phyloP scores from a whole-genome alignment of 192 early-diverging fungal species.

The Coemansia sp. region DNA sequence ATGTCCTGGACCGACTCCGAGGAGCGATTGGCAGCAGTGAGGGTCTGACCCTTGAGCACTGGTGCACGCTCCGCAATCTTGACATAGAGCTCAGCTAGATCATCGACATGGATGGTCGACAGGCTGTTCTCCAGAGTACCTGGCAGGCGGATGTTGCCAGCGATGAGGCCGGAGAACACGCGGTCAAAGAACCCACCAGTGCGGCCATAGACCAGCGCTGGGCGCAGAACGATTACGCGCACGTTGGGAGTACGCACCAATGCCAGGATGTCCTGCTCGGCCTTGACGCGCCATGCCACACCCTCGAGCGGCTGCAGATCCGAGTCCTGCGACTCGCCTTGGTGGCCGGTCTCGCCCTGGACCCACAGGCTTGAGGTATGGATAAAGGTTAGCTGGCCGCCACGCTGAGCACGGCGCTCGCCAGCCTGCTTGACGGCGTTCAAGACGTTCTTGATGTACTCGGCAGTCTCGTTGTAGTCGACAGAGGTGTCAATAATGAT shows the following conservation, averaged over 20 bases:
- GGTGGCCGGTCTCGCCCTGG: constrained; percentile 7
- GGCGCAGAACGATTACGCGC: constrained; percentile 16
- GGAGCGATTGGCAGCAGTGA: constrained; percentile 16
- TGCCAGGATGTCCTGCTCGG: constrained; percentile 7
- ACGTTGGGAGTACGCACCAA: constrained; percentile 6
- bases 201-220: constrained; percentile 17
- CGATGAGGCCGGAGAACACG: constrained; percentile 8
- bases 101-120: constrained; percentile 23
- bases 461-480: constrained; percentile 10
- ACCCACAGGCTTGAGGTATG: constrained; percentile 11
- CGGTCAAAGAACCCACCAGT: constrained; percentile 1
- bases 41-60: constrained; percentile 5
- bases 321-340: constrained; percentile 10
- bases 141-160: constrained; percentile 17
- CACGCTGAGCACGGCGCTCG: constrained; percentile 7
- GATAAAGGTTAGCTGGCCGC: constrained; percentile 10
- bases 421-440: constrained; percentile 17
- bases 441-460: neutral
- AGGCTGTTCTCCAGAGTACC: constrained; percentile 10
- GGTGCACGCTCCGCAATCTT: constrained; percentile 8
- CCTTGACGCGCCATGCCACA: constrained; percentile 4
- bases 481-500: constrained; percentile 12
- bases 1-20: constrained; percentile 14
- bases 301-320: neutral
- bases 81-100: constrained; percentile 21